Evolutionary conservation across 2,329 filamentous ascomycete species (phyloP).

Genomic region (Ceratocystis eucalypticola): DNA sequence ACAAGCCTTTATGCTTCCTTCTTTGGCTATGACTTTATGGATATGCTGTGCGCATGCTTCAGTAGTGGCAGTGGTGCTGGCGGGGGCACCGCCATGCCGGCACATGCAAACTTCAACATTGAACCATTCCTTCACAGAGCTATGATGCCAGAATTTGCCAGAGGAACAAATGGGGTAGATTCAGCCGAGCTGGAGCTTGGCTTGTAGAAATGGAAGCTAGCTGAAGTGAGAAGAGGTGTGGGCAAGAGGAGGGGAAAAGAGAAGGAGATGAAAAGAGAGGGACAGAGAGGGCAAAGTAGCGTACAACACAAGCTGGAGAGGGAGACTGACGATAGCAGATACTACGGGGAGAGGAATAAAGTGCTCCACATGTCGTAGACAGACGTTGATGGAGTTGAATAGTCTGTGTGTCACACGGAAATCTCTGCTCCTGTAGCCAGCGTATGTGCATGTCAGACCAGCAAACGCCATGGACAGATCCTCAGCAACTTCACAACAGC

Average conservation of each 20-base stretch:
- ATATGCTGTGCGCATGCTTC: neutral
- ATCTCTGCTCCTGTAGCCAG: neutral
- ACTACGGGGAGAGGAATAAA: too few relatives aligned
- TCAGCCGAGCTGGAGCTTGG: neutral
- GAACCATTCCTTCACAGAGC: neutral
- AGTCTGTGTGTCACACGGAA: slow-evolving; percentile 1
- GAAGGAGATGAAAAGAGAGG: neutral
- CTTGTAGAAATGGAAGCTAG: neutral
- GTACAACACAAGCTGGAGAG: neutral
- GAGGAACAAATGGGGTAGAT: neutral
- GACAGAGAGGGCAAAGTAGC: neutral
- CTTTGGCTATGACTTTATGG: neutral
- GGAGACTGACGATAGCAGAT: neutral
- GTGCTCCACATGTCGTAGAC: neutral
- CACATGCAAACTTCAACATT: neutral
- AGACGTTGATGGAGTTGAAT: neutral
- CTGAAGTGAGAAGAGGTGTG: too few relatives aligned
- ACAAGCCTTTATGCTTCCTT: neutral
- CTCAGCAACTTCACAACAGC: too few relatives aligned
- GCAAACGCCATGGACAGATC: neutral
- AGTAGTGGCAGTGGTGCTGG: neutral
- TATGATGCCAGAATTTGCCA: neutral
- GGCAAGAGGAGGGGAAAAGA: neutral
- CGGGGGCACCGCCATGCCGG: neutral
- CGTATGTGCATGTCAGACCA: neutral